Evolutionary conservation across 2,329 filamentous ascomycete species (phyloP), one percentile per base, ranked within the genome.

Genomic region (Lachnellula arida): DNA sequence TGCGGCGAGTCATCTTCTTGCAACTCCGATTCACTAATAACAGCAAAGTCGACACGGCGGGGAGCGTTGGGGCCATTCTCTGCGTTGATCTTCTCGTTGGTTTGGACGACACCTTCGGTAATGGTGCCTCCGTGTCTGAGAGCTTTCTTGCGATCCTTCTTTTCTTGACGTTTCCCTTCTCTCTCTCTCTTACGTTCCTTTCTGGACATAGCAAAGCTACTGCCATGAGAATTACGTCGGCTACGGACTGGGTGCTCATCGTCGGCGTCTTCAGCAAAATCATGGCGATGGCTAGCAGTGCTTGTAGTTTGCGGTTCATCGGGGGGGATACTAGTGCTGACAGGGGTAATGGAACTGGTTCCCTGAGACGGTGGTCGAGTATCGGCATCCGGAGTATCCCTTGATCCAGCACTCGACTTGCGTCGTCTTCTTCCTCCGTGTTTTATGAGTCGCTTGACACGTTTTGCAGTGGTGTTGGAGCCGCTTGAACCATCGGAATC

Each of bases 351-450:
- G 23, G 62, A 67, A 25, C 58, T 58, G 5, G 70, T 71, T 49
- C 66, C 65, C 44, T 65, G 73, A 69, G 75, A 76, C 9, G 76
- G 74, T 17, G 77, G 77, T 55, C 73, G 66, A 11, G 67, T 74
- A 50, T 73, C 65, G 5, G 44, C 57, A 2, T 75, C 76, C 15
- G 70, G 71, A 2, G 78, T 82, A 14, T 89, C 87, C 58, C 82
- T 81, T 23, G 86, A 91, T 65, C 84, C 84, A 35, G 81, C 77
- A 63, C 87, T 93, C 0, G 88, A 92, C 77, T 93, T 95, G 72
- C 89, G 85, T 61, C 83, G 85, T 66, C 83, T 64, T 51, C 65
- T 83, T 52, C 86, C 80, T 47, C 81, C 78, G 8, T 32, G 28
- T 60, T 59, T 86, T 65, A 96, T 86, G 23, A 87, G 88, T 63